Evolutionary conservation across 768 basidiomycete genomes (phyloP), one percentile per base, ranked within the genome.

Genomic region (Agrocybe chaxingu): DNA sequence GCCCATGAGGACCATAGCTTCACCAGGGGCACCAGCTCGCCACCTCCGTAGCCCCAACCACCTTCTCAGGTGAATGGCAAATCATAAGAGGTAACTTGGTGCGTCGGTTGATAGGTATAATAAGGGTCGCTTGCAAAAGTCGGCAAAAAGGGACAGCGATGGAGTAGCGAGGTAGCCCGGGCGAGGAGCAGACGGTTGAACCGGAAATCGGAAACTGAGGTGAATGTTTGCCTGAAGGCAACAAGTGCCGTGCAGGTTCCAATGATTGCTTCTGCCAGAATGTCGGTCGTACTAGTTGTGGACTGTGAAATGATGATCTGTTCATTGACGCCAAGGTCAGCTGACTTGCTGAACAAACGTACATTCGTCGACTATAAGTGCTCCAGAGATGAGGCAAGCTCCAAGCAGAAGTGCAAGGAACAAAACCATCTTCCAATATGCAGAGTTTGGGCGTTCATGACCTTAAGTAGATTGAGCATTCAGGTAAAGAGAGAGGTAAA

Each of bases 211-310:
- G 72, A 74, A 38, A 80, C 63, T 16, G 78, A 66, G 0, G 79
- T 81, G 59, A 81, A 84, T 0, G 77, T 81, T 57, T 77, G 75
- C 9, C 79, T 72, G 65, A 74, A 82, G 4, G 79, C 76, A 34
- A 78, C 73, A 32, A 81, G 58, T 0, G 81, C 80, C 16, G 68
- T 73, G 42, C 66, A 60, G 12, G 67, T 71, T 3, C 81, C 78
- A 31, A 80, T 82, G 45, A 77, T 53, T 1, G 67, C 78, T 29
- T 82, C 82, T 11, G 70, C 79, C 3, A 81, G 38, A 50, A 79
- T 73, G 60, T 84, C 83, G 60, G 60, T 84, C 83, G 60, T 79
- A 79, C 77, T 77, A 80, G 60, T 82, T 76, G 60, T 82, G 79
- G 58, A 65, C 72, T 75, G 51, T 8, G 3, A 19, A 13, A 48